Evolutionary conservation across 2,329 filamentous ascomycete genomes (phyloP), one percentile per base, ranked within the genome.

Genomic region (Didymosphaeria variabile): DNA sequence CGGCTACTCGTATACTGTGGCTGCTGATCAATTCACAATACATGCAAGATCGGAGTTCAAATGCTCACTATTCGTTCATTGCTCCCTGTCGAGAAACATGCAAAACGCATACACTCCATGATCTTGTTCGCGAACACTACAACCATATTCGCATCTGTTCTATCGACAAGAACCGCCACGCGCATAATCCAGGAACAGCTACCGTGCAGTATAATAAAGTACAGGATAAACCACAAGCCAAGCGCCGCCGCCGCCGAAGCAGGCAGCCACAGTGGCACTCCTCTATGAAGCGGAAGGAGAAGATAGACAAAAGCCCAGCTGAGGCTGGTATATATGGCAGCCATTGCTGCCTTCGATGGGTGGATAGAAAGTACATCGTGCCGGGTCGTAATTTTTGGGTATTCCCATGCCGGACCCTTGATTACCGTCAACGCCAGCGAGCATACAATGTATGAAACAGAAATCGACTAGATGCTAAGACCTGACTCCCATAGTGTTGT

Each of bases 341-440:
- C 36, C 42, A 12, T 21, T 31, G 32, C 31, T 54, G 38, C 21
- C 49, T 21, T 45, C 36, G 29, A 47, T 40, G 45, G 29, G 40
- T 32, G 40, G 26, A 52, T 55, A 46, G 31, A 63, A 64, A 50
- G 46, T 47, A 38, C 47, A 61, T 66, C 63, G 57, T 66, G 50
- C 60, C 63, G 44, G 50, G 55, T 66, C 65, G 58, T 66, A 50
- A 62, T 46, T 59, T 62, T 62, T 60, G 59, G 52, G 58, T 61
- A 63, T 65, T 45, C 42, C 42, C 42, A 45, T 45, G 42, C 49
- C 29, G 34, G 19, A 36, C 55, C 53, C 19, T 31, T 23, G 29
- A 17, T 21, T 45, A 45, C 46, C 58, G 31, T 12, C 46, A 64
- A 67, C 64, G 63, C 63, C 66, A n/a, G 56, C 59, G 62, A 62